A percentile compares a stretch with the other conserved stretches of the same genome.
These are phyloP conservation scores for Septoria petroselini DNA, from an alignment of 2,329 filamentous ascomycete species.

Conservation along the genomic window DNA sequence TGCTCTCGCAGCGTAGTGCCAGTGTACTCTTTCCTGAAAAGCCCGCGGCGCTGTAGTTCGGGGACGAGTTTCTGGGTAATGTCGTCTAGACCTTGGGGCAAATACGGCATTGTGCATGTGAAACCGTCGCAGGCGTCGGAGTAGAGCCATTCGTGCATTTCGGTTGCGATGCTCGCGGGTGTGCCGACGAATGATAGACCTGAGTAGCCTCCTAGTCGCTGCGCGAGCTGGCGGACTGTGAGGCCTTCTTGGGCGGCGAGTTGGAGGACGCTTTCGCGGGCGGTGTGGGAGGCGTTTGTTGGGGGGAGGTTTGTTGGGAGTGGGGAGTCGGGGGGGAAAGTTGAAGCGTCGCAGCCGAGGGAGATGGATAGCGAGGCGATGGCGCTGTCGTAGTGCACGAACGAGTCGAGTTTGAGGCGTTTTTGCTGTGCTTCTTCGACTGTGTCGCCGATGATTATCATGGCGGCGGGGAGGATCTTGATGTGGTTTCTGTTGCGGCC, in stretches of 20 bases:
- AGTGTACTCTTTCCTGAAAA: constrained; percentile 28
- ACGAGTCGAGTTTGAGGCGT: constrained; percentile 28
- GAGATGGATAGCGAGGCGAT: constrained; percentile 28
- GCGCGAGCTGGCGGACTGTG: constrained; percentile 29
- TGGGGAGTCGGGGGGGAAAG: constrained; percentile 26
- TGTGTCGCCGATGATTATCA: constrained; percentile 31
- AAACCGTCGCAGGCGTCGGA: constrained; percentile 30
- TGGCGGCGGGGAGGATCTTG: constrained; percentile 30
- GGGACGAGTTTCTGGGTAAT: constrained; percentile 27
- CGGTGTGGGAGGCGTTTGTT: constrained; percentile 29
- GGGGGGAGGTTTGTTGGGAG: constrained; percentile 27
- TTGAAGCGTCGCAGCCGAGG: constrained; percentile 27
- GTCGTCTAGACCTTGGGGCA: constrained; percentile 30
- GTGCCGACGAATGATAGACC: constrained; percentile 28
- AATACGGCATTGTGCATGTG: constrained; percentile 28
- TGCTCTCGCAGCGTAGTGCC: constrained; percentile 29
- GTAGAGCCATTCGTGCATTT: constrained; percentile 27
- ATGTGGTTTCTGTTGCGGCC: constrained; percentile 27
- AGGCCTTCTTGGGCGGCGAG: constrained; percentile 27
- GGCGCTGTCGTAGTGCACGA: constrained; percentile 29
- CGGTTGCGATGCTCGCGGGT: constrained; percentile 26
- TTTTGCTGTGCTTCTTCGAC: constrained; percentile 28
- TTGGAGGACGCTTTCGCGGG: constrained; percentile 22
- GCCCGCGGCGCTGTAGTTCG: constrained; percentile 26
- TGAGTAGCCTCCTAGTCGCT: constrained; percentile 27